Conservation (phyloP, 1,284 basidiomycete genomes). For the Irpex sp. region DNA sequence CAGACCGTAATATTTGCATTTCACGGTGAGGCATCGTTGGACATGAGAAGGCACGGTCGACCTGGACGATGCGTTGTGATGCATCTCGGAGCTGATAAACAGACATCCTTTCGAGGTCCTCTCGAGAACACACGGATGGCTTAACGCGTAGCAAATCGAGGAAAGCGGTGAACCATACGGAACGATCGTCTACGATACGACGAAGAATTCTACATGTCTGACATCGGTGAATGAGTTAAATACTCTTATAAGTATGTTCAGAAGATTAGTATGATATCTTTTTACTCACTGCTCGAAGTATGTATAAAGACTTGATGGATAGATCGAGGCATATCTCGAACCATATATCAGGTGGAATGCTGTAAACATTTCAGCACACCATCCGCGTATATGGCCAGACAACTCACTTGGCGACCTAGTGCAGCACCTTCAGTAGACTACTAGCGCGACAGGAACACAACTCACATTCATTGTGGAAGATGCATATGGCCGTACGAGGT, state of each 20-base stretch:
- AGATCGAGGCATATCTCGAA: background rate
- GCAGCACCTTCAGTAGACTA: background rate
- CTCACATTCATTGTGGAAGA: background rate
- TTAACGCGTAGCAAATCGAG: background rate
- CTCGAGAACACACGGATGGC: background rate
- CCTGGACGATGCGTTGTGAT: background rate
- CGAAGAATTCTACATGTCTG: background rate
- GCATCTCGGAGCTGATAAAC: background rate
- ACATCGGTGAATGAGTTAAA: background rate
- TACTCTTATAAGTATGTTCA: background rate
- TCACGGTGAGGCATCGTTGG: background rate
- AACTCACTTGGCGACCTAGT: background rate
- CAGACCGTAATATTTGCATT: background rate
- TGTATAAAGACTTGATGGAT: background rate
- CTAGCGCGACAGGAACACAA: background rate
- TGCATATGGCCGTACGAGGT: background rate
- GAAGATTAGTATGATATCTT: background rate
- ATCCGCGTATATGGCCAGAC: background rate
- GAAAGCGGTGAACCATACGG: background rate
- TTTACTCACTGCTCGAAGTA: background rate
- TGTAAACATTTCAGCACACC: background rate
- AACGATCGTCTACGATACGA: background rate
- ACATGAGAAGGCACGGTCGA: background rate
- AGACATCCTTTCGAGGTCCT: background rate
- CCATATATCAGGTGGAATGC: background rate